These are phyloP conservation scores for Vanilla planifolia DNA, from an alignment of 106 monocot species.

Conservation along the genomic window DNA sequence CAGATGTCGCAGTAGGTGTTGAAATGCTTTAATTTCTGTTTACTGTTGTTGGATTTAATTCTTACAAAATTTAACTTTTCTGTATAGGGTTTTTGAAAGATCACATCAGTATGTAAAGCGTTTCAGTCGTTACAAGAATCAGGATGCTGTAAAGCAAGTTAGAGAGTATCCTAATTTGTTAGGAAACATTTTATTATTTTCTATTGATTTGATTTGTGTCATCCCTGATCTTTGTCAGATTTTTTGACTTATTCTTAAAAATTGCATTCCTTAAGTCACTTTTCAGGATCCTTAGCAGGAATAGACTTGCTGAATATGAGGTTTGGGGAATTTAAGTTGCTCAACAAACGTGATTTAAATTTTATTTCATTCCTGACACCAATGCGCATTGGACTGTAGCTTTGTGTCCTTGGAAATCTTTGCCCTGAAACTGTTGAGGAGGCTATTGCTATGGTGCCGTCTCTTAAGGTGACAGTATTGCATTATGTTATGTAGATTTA, in stretches of 20 bases:
- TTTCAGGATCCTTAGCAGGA: constrained; percentile 73
- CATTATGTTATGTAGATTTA: background rate
- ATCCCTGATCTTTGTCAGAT: background rate
- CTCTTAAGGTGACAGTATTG: constrained; percentile 62
- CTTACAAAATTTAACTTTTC: too few species aligned
- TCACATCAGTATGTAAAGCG: constrained; percentile 97
- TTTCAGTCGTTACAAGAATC: constrained; percentile 91
- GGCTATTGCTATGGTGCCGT: constrained; percentile 94
- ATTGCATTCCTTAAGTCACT: constrained; percentile 35
- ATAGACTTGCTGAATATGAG: constrained; percentile 92
- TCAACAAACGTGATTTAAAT: background rate
- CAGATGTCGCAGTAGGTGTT: constrained; percentile 25
- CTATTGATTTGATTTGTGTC: background rate
- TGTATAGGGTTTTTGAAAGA: constrained; percentile 87
- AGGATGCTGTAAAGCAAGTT: constrained; percentile 86
- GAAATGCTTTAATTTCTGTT: background rate
- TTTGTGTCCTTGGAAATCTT: constrained; percentile 92
- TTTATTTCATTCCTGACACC: constrained; percentile 1
- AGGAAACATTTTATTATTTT: background rate
- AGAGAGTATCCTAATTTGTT: constrained; percentile 79
- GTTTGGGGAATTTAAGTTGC: constrained; percentile 27
- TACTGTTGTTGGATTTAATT: background rate
- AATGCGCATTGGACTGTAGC: constrained; percentile 34
- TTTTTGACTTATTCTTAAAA: background rate
- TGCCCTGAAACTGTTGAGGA: constrained; percentile 95